Percentiles rank a stretch among this genome's conserved stretches.
Conservation (phyloP, 2,329 filamentous ascomycete species). For the Fusarium nodosum region DNA sequence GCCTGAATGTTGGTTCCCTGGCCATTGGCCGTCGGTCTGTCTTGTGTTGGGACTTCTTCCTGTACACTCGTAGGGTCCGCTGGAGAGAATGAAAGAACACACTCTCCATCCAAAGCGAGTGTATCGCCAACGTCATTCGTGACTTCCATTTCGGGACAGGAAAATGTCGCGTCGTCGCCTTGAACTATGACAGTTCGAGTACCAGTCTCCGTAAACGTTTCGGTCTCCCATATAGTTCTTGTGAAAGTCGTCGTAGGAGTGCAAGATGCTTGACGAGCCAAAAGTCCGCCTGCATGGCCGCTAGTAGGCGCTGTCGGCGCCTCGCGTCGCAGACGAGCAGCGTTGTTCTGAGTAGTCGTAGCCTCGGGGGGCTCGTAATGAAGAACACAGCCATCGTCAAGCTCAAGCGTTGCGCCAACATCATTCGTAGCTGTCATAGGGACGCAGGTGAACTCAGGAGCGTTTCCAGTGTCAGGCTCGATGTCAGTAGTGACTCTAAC, state of each 20-base stretch:
- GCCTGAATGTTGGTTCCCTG: background rate
- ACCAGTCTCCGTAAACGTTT: background rate
- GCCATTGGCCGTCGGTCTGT: background rate
- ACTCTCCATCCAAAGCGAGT: conserved; percentile 12
- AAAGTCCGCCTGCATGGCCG: accelerated
- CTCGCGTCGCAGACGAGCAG: conserved; percentile 8
- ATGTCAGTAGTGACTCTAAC: conserved; percentile 15
- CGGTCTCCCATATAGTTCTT: background rate
- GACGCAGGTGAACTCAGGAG: conserved; percentile 10
- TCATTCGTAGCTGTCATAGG: conserved; percentile 26
- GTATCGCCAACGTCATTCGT: conserved; percentile 13
- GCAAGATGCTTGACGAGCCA: conserved; percentile 2
- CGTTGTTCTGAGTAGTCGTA: background rate
- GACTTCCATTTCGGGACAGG: conserved; percentile 24
- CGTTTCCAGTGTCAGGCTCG: conserved; percentile 17
- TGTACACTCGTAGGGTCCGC: conserved; percentile 5
- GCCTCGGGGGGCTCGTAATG: conserved; percentile 2
- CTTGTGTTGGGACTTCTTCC: background rate
- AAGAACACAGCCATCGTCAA: conserved; percentile 12
- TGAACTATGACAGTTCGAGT: conserved; percentile 1
- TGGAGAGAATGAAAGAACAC: background rate
- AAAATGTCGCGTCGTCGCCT: conserved; percentile 13
- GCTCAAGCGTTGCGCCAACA: background rate
- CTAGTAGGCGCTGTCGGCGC: accelerated
- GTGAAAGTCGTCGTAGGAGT: background rate